Evolutionary conservation across 805 yeast species (phyloP).

Genomic region (Tetrapisispora taiwanensis): DNA sequence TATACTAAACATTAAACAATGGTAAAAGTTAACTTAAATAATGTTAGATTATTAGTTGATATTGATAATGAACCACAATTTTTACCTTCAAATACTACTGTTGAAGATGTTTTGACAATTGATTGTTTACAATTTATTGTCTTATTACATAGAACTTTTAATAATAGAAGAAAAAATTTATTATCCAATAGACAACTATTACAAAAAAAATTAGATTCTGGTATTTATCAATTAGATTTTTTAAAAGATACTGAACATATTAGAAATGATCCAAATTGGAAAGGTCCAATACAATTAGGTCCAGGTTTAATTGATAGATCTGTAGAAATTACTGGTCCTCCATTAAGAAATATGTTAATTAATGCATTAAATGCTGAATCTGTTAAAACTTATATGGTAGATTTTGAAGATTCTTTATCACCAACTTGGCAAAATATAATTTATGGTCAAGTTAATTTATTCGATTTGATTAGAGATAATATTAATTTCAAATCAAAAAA

Average conservation of each 20-base stretch:
- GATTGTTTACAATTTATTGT: conserved; percentile 57
- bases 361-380: conserved; percentile 65
- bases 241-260: conserved; percentile 58
- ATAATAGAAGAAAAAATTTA: conserved; percentile 47
- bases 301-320: conserved; percentile 67
- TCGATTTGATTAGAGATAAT: conserved; percentile 64
- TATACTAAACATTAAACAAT: conserved; percentile 5
- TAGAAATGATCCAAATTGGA: conserved; percentile 67
- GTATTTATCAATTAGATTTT: conserved; percentile 47
- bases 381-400: conserved; percentile 79
- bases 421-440: conserved; percentile 77
- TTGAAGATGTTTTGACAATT: conserved; percentile 31
- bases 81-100: conserved; percentile 32
- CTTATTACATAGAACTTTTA: conserved; percentile 63
- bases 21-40: conserved; percentile 23
- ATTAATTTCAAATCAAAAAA: conserved; percentile 39
- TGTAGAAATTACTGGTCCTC: conserved; percentile 79
- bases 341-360: conserved; percentile 73
- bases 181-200: conserved; percentile 51
- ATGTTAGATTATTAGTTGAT: conserved; percentile 31
- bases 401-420: conserved; percentile 74
- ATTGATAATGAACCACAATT: conserved; percentile 23
- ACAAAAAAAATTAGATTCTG: conserved; percentile 52
- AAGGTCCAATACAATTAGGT: conserved; percentile 52
- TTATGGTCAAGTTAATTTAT: conserved; percentile 72